Evolutionary conservation across 331 rosid species (phyloP).

Genomic region (Telfairia occidentalis): DNA sequence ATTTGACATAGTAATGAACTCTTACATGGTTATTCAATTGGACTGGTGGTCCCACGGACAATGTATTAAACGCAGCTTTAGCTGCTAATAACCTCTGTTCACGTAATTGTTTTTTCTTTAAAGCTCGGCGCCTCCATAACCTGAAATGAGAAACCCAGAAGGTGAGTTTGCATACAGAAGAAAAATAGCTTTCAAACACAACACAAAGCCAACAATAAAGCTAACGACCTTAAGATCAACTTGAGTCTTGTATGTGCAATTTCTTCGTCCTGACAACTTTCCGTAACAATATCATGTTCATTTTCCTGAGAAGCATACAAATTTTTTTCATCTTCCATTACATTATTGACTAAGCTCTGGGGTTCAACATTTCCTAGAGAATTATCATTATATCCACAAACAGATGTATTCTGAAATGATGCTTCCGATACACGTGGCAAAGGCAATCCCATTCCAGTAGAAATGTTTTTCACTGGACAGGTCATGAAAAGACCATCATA

Average conservation of each 20-base stretch:
- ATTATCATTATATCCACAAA: constrained; percentile 16
- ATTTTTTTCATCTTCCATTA: constrained; percentile 31
- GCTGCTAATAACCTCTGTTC: constrained; percentile 65
- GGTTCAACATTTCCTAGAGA: constrained; percentile 15
- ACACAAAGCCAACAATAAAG: constrained; percentile 11
- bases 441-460: constrained; percentile 27
- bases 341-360: constrained; percentile 20
- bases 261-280: constrained; percentile 40
- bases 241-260: constrained; percentile 63
- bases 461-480: constrained; percentile 27
- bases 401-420: constrained; percentile 27
- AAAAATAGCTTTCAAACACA: constrained; percentile 7
- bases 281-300: constrained; percentile 24
- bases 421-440: constrained; percentile 33
- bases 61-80: constrained; percentile 55
- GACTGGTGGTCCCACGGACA: constrained; percentile 72
- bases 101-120: constrained; percentile 49
- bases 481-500: constrained; percentile 22
- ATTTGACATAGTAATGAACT: constrained; percentile 12
- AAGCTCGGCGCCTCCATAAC: constrained; percentile 70
- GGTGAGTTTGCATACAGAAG: constrained; percentile 8
- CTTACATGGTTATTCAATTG: constrained; percentile 54
- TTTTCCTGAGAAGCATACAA: constrained; percentile 24
- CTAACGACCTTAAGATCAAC: constrained; percentile 59
- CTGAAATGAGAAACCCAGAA: constrained; percentile 28